Conservation (phyloP, 164 flowering plant genomes). For the Vitis rupestris region DNA sequence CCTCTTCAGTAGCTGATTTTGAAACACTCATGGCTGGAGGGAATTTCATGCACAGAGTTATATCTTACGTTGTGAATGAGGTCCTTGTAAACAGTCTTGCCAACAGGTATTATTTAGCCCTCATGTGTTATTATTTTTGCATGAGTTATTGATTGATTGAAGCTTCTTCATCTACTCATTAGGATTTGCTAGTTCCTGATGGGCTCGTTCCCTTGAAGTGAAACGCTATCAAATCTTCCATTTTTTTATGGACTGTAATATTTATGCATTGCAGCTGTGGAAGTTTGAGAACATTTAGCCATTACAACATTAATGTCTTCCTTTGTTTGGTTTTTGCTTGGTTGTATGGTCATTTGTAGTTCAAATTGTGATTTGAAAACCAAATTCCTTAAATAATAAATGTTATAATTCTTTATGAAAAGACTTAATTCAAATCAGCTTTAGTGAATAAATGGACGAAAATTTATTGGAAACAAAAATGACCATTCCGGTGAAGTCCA, state of each 20-base stretch:
- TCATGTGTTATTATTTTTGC: neutral
- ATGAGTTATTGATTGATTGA: constrained; percentile 4
- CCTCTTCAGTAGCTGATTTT: neutral
- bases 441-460: too few species aligned
- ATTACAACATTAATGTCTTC: too few species aligned
- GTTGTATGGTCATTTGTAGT: neutral
- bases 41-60: constrained; percentile 53
- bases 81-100: constrained; percentile 64
- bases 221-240: neutral
- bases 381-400: too few species aligned
- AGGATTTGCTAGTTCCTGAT: constrained; percentile 21
- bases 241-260: neutral
- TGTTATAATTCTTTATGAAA: too few species aligned
- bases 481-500: too few species aligned
- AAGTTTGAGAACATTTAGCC: neutral
- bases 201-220: constrained; percentile 32
- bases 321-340: too few species aligned
- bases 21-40: constrained; percentile 50
- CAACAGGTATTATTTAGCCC: constrained; percentile 45
- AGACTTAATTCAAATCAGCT: too few species aligned
- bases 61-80: constrained; percentile 65
- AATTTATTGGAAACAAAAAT: too few species aligned
- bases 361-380: neutral
- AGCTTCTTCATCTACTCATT: constrained; percentile 46
- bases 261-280: constrained; percentile 1